A percentile compares a stretch with the other conserved stretches of the same genome.
Evolutionary conservation across 75 land plant genomes (phyloP).

Genomic region (Cunninghamia lanceolata): DNA sequence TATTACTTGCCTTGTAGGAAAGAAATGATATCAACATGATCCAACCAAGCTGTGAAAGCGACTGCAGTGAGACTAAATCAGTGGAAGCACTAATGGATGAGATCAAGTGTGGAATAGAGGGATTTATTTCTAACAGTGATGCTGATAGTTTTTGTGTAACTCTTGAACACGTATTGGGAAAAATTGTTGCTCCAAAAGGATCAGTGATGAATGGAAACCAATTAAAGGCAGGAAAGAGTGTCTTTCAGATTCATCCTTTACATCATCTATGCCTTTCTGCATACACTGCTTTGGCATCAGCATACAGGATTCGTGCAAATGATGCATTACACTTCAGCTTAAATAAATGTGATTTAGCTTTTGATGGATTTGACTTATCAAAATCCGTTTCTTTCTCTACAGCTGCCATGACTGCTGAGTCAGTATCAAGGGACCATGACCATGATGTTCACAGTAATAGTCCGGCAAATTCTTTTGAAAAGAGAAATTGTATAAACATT

Average conservation of each 20-base stretch:
- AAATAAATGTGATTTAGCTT: not conserved
- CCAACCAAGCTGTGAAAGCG: not conserved
- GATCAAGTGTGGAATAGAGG: conserved; percentile 19
- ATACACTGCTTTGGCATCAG: conserved; percentile 31
- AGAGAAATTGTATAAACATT: not conserved
- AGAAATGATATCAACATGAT: not conserved
- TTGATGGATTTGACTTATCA: not conserved
- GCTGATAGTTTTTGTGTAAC: conserved; percentile 31
- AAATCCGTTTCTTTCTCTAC: not conserved
- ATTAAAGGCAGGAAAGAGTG: not conserved
- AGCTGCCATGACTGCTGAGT: not conserved
- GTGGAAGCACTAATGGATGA: conserved; percentile 11
- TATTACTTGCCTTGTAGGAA: not conserved
- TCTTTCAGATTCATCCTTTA: conserved; percentile 38
- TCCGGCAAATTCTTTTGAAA: not conserved
- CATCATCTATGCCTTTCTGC: conserved; percentile 34
- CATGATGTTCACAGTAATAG: not conserved
- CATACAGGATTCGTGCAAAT: conserved; percentile 27
- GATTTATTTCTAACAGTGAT: conserved; percentile 22
- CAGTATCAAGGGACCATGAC: not conserved
- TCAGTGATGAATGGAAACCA: not conserved
- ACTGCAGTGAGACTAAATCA: not conserved
- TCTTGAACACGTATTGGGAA: conserved; percentile 14
- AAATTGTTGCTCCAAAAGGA: conserved; percentile 13
- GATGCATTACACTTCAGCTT: not conserved